Conservation (phyloP, 805 yeast genomes). For the Saccharomycopsis javanensis region DNA sequence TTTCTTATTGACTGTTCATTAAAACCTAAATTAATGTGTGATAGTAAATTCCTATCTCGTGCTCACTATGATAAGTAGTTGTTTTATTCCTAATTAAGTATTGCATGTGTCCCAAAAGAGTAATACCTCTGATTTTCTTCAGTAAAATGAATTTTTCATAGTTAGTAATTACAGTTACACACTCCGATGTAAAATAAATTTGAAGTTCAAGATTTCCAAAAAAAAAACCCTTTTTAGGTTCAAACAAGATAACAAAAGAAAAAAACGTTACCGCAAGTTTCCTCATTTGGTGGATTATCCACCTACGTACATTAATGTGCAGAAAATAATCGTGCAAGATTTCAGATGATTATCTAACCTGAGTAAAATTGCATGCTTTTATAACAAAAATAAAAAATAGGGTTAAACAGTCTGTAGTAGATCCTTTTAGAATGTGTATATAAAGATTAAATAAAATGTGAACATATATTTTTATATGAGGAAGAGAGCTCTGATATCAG, state of each 20-base stretch:
- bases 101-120: neutral
- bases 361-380: neutral
- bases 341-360: neutral
- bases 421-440: too few species aligned
- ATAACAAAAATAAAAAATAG: too few species aligned
- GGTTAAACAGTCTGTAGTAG: too few species aligned
- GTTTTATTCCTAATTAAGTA: neutral
- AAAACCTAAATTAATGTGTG: too few species aligned
- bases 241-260: neutral
- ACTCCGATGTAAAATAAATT: too few species aligned
- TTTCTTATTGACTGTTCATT: too few species aligned
- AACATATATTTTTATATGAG: too few species aligned
- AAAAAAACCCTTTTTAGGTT: neutral
- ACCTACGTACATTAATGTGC: neutral
- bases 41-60: too few species aligned
- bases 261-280: neutral
- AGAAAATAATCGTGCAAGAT: neutral
- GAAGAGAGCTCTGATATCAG: too few species aligned
- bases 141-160: neutral
- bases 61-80: too few species aligned
- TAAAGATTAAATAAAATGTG: too few species aligned
- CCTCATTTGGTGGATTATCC: neutral
- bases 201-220: neutral
- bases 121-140: neutral
- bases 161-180: neutral